phyloP scores from a whole-genome alignment of 306 rosid genomes.

The Cicer arietinum region DNA sequence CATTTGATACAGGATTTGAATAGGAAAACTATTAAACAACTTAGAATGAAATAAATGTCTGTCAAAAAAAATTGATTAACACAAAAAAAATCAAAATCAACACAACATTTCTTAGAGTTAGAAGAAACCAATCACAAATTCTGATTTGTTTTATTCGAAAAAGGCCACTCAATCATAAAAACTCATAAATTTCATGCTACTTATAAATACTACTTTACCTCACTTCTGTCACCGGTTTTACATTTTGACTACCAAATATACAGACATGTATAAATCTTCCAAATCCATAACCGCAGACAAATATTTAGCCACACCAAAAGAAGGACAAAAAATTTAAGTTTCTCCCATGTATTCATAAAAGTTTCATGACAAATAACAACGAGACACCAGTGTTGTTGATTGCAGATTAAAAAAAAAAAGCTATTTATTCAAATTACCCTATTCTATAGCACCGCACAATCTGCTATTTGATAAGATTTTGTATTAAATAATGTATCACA shows the following conservation, averaged over 20 bases:
- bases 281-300: not conserved
- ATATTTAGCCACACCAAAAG: slow-evolving; percentile 6
- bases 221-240: not conserved
- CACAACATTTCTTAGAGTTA: not conserved
- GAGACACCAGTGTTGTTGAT: too few species aligned
- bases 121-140: slow-evolving; percentile 2
- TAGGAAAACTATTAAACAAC: slow-evolving; percentile 5
- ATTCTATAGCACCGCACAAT: too few species aligned
- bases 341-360: slow-evolving; percentile 9
- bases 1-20: not conserved
- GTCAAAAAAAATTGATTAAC: not conserved
- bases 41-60: not conserved
- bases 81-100: slow-evolving; percentile 4
- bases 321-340: not conserved
- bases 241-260: slow-evolving; percentile 1
- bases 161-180: slow-evolving; percentile 2
- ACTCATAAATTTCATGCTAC: slow-evolving; percentile 23
- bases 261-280: not conserved
- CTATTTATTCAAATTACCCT: too few species aligned
- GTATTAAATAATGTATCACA: too few species aligned
- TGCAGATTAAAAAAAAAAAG: too few species aligned
- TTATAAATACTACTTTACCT: not conserved
- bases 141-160: slow-evolving; percentile 19
- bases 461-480: too few species aligned
- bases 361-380: slow-evolving; percentile 18